These are phyloP conservation scores for Diaporthe citrichinensis DNA, from an alignment of 2,329 filamentous ascomycete species.

Conservation along the genomic window DNA sequence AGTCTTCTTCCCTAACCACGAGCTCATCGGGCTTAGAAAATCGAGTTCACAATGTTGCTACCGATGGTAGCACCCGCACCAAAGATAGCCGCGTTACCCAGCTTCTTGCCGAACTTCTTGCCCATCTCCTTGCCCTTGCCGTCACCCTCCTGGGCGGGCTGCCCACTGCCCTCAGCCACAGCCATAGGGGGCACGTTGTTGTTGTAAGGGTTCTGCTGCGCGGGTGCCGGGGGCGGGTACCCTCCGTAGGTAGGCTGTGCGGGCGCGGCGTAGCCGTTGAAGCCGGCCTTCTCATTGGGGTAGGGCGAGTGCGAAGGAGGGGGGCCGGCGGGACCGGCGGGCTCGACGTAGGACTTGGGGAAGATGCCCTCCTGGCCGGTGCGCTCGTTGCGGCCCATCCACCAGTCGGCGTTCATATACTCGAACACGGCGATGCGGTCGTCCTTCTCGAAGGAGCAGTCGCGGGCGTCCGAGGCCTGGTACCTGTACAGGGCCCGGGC, in stretches of 20 bases:
- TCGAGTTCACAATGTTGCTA: constrained; percentile 89
- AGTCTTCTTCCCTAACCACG: background rate
- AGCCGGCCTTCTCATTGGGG: constrained; percentile 47
- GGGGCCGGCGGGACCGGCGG: constrained; percentile 58
- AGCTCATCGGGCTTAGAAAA: constrained; percentile 72
- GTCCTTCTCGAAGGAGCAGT: constrained; percentile 84
- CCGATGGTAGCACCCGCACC: constrained; percentile 94
- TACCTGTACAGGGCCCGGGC: constrained; percentile 90
- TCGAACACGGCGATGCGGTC: constrained; percentile 86
- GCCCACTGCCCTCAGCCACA: constrained; percentile 69
- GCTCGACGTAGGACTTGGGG: constrained; percentile 89
- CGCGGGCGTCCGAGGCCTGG: constrained; percentile 82
- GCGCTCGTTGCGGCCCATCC: constrained; percentile 88
- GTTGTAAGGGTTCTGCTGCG: constrained; percentile 74
- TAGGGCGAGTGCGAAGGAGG: constrained; percentile 48
- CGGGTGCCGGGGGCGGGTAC: constrained; percentile 58
- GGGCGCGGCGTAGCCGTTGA: constrained; percentile 44
- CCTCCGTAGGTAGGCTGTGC: constrained; percentile 56
- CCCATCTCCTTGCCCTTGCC: constrained; percentile 80
- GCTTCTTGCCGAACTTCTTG: constrained; percentile 97
- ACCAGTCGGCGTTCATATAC: constrained; percentile 98
- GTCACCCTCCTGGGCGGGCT: constrained; percentile 58
- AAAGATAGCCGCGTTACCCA: constrained; percentile 87
- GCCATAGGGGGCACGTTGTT: constrained; percentile 81
- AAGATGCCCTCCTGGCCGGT: constrained; percentile 93